Evolutionary conservation across 257 asterid genomes (phyloP), one percentile per base, ranked within the genome.

Genomic region (Verbena officinalis): DNA sequence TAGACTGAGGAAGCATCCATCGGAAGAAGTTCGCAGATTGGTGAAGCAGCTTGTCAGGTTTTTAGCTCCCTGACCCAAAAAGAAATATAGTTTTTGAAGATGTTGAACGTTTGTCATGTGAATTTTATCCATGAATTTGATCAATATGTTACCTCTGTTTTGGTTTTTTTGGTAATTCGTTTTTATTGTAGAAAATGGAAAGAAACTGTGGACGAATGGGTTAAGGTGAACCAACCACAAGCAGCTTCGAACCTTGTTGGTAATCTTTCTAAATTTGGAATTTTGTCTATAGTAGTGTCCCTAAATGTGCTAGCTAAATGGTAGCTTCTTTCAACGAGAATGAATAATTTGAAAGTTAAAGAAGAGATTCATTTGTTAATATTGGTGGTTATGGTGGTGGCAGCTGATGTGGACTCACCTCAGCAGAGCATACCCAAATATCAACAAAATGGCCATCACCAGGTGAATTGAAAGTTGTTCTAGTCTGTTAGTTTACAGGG

Each of bases 341-440:
- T 73, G 73, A 64, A 51, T 56, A 51, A 67, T 66, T 61, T 56
- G 54, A 31, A 67, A 68, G 62, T 53, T 51, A 59, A 30, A 49
- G n/a, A 48, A 51, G 75, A 70, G 48, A 55, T 70, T 69, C 55
- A 44, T 68, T 48, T 57, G 69, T 80, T 69, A 56, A 71, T 76
- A 56, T 55, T 71, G 80, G 62, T 70, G 75, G 64, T 83, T 79
- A 67, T 77, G 77, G 77, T 83, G 77, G 72, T 83, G 75, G 75
- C 95, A 88, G 97, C 86, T 69, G 97, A 86, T 77, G 97, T 80
- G 81, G 97, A 94, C 78, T 94, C 97, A 22, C 99, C 99, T 78
- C 96, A 86, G 84, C 95, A 79, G 79, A 75, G 73, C 84, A 71
- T 75, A 38, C 70, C 77, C 48, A 84, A 75, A 79, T 67, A 57